Evolutionary conservation across 2,329 filamentous ascomycete genomes (phyloP), one percentile per base, ranked within the genome.

Genomic region (Annulohypoxylon truncatum): DNA sequence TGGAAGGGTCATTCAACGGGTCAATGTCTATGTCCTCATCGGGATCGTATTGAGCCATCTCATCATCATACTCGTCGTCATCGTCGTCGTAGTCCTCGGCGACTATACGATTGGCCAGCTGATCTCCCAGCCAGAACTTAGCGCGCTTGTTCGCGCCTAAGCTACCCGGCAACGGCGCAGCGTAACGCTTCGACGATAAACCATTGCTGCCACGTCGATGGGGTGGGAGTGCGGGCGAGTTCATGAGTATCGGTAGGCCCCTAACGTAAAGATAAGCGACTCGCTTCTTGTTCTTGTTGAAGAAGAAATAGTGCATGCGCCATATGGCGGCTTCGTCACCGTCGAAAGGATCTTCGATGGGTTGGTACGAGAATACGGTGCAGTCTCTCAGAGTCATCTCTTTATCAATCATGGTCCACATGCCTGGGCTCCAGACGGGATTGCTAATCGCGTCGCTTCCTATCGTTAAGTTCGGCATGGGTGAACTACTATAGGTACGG

Each of bases 251-350:
- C 63, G 88, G 95, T 47, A 97, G 88, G n/a, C 93, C 94, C 66
- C 95, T 91, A 47, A 97, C 87, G 75, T 97, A 96, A 47, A 99
- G 82, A 77, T 99, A 99, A 66, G 93, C 94, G 15, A 99, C 95
- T 42, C 96, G 89, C 82, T 98, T 98, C 76, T 91, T 87, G 24
- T 90, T 84, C 75, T 95, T 95, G 83, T 97, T 97, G 86, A 97
- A 98, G 79, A 98, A 97, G 83, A 99, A 97, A 80, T 97, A 97
- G 78, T 98, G 94, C 68, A 94, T 85, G 52, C 92, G 94, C 95
- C 95, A 99, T 68, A 99, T 94, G 8, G 94, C 91, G 67, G 93
- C 92, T 75, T 97, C 94, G 67, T 97, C 94, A 68, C 94, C 94
- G 73, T 94, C 91, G 74, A 96, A 97, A 0, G 94, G 93, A 75